These are phyloP conservation scores for Penicillium sp. DNA, from an alignment of 2,329 filamentous ascomycete genomes.

Conservation along the genomic window DNA sequence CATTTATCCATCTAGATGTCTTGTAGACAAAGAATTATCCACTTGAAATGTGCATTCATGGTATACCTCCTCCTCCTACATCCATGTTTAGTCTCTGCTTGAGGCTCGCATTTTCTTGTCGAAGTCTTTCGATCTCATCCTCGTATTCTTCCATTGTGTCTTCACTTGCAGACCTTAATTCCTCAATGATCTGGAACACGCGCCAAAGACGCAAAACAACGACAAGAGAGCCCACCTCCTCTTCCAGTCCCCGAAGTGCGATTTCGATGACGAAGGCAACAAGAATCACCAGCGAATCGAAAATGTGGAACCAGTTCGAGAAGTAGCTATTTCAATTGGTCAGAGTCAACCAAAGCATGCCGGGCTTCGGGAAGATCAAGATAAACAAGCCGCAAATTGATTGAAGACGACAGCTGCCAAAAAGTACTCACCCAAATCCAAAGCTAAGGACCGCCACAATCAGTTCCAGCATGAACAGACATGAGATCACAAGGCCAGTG, in stretches of 20 bases:
- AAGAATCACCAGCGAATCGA: constrained; percentile 65
- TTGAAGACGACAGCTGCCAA: neutral
- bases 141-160: constrained; percentile 63
- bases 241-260: constrained; percentile 55
- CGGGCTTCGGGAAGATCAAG: neutral
- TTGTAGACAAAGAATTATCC: neutral
- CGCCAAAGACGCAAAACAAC: constrained; percentile 68
- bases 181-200: constrained; percentile 70
- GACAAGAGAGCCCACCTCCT: constrained; percentile 54
- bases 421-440: constrained; percentile 53
- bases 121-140: constrained; percentile 48
- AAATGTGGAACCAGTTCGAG: constrained; percentile 59
- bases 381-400: neutral
- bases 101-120: constrained; percentile 8
- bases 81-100: constrained; percentile 2
- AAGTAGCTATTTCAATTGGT: constrained; percentile 51
- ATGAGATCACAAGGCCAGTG: constrained; percentile 61
- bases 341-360: neutral
- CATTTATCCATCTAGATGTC: neutral
- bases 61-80: neutral
- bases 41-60: neutral
- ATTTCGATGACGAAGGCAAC: constrained; percentile 64
- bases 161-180: constrained; percentile 62
- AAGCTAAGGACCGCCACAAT: constrained; percentile 61
- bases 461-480: constrained; percentile 66